Percentiles rank a stretch among this genome's conserved stretches.
Conservation (phyloP, 2,329 filamentous ascomycete genomes). For the Colletotrichum zoysiae region DNA sequence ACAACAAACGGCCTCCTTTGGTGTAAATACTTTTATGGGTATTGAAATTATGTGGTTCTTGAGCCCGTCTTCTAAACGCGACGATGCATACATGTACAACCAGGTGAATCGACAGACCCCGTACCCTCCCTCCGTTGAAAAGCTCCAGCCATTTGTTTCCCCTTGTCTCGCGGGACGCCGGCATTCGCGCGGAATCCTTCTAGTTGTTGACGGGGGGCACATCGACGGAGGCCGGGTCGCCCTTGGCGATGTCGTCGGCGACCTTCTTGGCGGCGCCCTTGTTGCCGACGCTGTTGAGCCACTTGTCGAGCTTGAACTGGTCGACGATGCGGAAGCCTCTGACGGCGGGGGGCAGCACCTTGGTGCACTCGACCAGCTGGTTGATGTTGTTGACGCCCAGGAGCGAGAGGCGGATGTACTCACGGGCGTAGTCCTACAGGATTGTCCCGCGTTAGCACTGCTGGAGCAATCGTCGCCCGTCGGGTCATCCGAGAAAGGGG, state of each 20-base stretch:
- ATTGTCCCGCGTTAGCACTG: neutral
- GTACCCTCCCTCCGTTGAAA: too few relatives aligned
- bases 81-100: neutral
- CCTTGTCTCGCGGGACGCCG: too few relatives aligned
- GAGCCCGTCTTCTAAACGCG: neutral
- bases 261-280: constrained; percentile 41
- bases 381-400: constrained; percentile 71
- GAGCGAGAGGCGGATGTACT: constrained; percentile 67
- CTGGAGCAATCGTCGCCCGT: neutral
- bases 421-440: constrained; percentile 61
- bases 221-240: constrained; percentile 24
- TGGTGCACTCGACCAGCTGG: constrained; percentile 66
- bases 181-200: neutral
- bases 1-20: too few relatives aligned
- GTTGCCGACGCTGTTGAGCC: constrained; percentile 42
- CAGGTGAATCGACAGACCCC: too few relatives aligned
- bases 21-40: neutral
- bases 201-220: constrained; percentile 37
- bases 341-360: constrained; percentile 57
- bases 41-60: constrained; percentile 3
- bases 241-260: constrained; percentile 35
- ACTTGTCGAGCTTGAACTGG: constrained; percentile 42
- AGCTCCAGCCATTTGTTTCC: neutral
- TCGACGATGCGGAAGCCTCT: constrained; percentile 35
- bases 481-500: neutral